phyloP scores from a whole-genome alignment of 1,139 yeast genomes.

The Yamadazyma diddensiae region DNA sequence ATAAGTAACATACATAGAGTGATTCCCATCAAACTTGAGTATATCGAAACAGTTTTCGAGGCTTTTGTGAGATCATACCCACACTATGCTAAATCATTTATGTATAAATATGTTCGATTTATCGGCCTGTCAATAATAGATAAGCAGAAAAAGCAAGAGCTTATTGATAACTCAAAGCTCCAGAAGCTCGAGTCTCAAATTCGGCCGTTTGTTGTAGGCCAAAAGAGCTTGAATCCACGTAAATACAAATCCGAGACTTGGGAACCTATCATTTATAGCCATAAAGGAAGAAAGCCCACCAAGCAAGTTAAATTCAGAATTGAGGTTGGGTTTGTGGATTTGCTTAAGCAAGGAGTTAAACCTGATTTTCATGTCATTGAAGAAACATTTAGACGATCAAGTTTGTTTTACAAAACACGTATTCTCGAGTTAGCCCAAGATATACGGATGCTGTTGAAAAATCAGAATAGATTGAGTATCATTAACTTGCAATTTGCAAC shows the following conservation, averaged over 20 bases:
- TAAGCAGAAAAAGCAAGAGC: conserved; percentile 3
- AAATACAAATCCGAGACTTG: conserved; percentile 16
- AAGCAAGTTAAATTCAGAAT: conserved; percentile 32
- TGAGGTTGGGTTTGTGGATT: conserved; percentile 32
- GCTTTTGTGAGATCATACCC: conserved; percentile 36
- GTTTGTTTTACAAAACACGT: conserved; percentile 16
- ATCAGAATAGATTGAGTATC: conserved; percentile 16
- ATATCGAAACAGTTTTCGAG: conserved; percentile 24
- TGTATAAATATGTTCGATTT: conserved; percentile 23
- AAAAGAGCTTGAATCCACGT: conserved; percentile 13
- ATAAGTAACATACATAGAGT: conserved; percentile 7
- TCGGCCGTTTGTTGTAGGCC: conserved; percentile 27
- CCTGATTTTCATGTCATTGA: conserved; percentile 34
- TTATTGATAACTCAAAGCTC: conserved; percentile 17
- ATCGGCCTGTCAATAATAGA: conserved; percentile 10
- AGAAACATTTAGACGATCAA: conserved; percentile 30
- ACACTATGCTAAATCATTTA: conserved; percentile 26
- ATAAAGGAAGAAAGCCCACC: neutral
- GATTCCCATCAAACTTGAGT: conserved; percentile 20
- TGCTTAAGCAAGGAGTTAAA: conserved; percentile 32
- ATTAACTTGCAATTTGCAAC: conserved; percentile 15
- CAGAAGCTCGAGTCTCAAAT: conserved; percentile 26
- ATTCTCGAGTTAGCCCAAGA: conserved; percentile 20
- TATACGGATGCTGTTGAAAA: conserved; percentile 13
- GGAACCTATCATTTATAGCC: conserved; percentile 9